These are phyloP conservation scores for Fusarium falciforme DNA, from an alignment of 2,329 filamentous ascomycete species.

Conservation along the genomic window DNA sequence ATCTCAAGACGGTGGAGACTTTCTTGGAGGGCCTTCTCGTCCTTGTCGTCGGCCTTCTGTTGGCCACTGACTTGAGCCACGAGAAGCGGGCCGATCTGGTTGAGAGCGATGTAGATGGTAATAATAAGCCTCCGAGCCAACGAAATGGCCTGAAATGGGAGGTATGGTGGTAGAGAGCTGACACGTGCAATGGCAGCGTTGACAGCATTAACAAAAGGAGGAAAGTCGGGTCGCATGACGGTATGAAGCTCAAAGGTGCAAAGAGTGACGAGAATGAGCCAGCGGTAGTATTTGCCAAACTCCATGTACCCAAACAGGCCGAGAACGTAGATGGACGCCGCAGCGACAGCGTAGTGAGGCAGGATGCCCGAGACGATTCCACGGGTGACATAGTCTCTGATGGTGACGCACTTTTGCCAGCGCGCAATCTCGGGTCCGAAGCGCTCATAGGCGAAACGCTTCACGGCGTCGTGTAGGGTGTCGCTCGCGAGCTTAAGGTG, in stretches of 20 bases:
- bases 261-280: conserved; percentile 66
- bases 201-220: conserved; percentile 57
- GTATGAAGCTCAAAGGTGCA: conserved; percentile 68
- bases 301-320: conserved; percentile 75
- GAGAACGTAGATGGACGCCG: conserved; percentile 69
- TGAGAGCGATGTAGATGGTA: conserved; percentile 84
- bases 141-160: conserved; percentile 86
- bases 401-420: conserved; percentile 75
- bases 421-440: conserved; percentile 79
- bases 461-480: conserved; percentile 79
- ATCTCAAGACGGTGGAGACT: conserved; percentile 76
- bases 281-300: conserved; percentile 74
- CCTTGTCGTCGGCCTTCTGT: conserved; percentile 45
- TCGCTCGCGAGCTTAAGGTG: conserved; percentile 87
- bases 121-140: conserved; percentile 81
- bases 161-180: conserved; percentile 67
- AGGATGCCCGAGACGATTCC: conserved; percentile 70
- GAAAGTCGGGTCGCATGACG: conserved; percentile 66
- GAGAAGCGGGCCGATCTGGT: conserved; percentile 80
- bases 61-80: conserved; percentile 48
- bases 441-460: conserved; percentile 88
- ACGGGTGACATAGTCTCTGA: conserved; percentile 77
- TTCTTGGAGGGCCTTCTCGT: conserved; percentile 66
- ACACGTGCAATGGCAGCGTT: conserved; percentile 57
- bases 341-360: conserved; percentile 71